Percentiles rank a stretch among this genome's conserved stretches.
Evolutionary conservation across 1,284 basidiomycete genomes (phyloP).

Genomic region (Sanghuangporus baumii): DNA sequence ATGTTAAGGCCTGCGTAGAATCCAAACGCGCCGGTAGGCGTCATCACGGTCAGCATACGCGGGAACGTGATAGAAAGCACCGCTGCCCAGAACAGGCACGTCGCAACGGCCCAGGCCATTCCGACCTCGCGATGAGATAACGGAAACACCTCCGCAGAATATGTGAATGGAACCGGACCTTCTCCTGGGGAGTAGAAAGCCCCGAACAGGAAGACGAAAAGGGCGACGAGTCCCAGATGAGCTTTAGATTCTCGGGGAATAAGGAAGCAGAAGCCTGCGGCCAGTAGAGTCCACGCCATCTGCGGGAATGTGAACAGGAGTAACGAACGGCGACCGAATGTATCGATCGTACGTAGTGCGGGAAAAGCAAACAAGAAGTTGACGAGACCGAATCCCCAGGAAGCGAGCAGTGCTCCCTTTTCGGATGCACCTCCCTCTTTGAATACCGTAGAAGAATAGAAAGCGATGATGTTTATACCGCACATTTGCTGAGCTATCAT

Average conservation of each 20-base stretch:
- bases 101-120: slow-evolving; percentile 50
- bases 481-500: slow-evolving; percentile 65
- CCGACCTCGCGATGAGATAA: slow-evolving; percentile 50
- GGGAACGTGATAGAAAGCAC: slow-evolving; percentile 59
- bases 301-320: slow-evolving; percentile 57
- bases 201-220: slow-evolving; percentile 55
- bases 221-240: slow-evolving; percentile 43
- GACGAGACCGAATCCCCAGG: slow-evolving; percentile 67
- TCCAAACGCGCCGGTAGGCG: slow-evolving; percentile 42
- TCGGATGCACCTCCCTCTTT: slow-evolving; percentile 44
- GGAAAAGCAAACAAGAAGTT: slow-evolving; percentile 64
- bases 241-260: slow-evolving; percentile 36
- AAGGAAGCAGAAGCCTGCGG: slow-evolving; percentile 53
- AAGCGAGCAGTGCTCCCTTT: slow-evolving; percentile 52
- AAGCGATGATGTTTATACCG: slow-evolving; percentile 53
- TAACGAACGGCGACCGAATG: slow-evolving; percentile 54
- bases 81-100: slow-evolving; percentile 47
- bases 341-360: slow-evolving; percentile 53
- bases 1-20: slow-evolving; percentile 53
- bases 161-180: slow-evolving; percentile 68
- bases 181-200: slow-evolving; percentile 59
- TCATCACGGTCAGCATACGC: slow-evolving; percentile 42
- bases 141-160: slow-evolving; percentile 61
- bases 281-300: slow-evolving; percentile 54
- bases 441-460: slow-evolving; percentile 70